phyloP scores from a whole-genome alignment of 139 green algal genomes.

The Haematococcus lacustris region DNA sequence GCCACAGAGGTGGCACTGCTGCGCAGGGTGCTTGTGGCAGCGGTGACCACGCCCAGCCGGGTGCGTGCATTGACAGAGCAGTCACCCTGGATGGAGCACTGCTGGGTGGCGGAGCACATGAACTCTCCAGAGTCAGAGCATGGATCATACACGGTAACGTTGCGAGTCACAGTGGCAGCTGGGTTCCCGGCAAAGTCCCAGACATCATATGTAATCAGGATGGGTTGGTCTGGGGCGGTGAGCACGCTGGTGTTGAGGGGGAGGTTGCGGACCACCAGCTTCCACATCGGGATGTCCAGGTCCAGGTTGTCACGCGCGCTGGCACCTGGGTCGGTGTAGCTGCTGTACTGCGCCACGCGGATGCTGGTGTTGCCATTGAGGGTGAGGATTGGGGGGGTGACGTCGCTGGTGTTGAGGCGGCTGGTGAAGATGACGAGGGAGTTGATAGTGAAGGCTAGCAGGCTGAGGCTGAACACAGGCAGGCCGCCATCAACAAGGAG shows the following conservation, averaged over 20 bases:
- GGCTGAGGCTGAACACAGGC: neutral
- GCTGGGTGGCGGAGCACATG: conserved; percentile 6
- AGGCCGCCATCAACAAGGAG: neutral
- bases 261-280: conserved; percentile 4
- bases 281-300: conserved; percentile 11
- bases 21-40: too few species aligned
- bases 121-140: conserved; percentile 13
- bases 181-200: conserved; percentile 21
- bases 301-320: conserved; percentile 14
- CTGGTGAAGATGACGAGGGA: conserved; percentile 3
- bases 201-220: conserved; percentile 19
- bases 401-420: conserved; percentile 16
- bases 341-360: conserved; percentile 11
- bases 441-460: neutral
- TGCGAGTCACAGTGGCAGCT: conserved; percentile 4
- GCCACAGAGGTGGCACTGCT: too few species aligned
- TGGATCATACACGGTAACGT: conserved; percentile 18
- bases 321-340: conserved; percentile 17
- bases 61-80: too few species aligned
- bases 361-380: conserved; percentile 4
- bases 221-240: neutral
- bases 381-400: conserved; percentile 8
- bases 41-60: too few species aligned
- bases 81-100: conserved; percentile 22
- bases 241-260: conserved; percentile 1